Percentiles rank a stretch among this genome's conserved stretches.
Evolutionary conservation across 495 filamentous ascomycete genomes (phyloP).

Genomic region (Penicillium simplicissimum): DNA sequence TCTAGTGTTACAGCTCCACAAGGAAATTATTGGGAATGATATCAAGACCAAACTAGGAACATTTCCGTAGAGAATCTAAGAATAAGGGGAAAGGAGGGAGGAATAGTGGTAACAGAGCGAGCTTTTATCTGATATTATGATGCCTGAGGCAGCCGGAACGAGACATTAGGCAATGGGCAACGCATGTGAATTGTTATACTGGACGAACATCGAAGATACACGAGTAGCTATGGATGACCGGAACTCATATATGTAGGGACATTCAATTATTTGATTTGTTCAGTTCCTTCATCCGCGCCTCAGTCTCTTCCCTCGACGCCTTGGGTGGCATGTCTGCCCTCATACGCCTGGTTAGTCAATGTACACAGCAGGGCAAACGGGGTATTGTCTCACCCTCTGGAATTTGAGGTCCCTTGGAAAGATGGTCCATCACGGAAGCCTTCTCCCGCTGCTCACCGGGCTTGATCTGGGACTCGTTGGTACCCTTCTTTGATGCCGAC

Average conservation of each 20-base stretch:
- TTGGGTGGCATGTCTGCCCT: conserved; percentile 53
- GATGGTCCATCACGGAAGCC: conserved; percentile 35
- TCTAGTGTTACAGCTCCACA: not conserved
- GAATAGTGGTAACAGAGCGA: too few relatives aligned
- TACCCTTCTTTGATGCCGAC: conserved; percentile 23
- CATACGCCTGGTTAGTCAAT: not conserved
- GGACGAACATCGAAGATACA: too few relatives aligned
- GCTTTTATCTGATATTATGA: too few relatives aligned
- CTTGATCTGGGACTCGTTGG: conserved; percentile 25
- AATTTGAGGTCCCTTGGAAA: conserved; percentile 50
- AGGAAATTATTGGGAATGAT: too few relatives aligned
- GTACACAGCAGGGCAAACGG: not conserved
- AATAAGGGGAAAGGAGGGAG: too few relatives aligned
- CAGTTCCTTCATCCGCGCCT: conserved; percentile 61
- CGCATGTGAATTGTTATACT: too few relatives aligned
- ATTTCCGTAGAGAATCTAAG: too few relatives aligned
- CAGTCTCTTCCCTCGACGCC: conserved; percentile 66
- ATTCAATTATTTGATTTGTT: conserved; percentile 52
- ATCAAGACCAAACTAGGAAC: too few relatives aligned
- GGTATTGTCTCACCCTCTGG: conserved; percentile 39
- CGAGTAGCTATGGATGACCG: too few relatives aligned
- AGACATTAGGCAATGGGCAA: too few relatives aligned
- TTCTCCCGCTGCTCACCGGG: conserved; percentile 30
- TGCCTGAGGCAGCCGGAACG: too few relatives aligned
- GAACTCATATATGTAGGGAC: not conserved